A percentile compares a stretch with the other conserved stretches of the same genome.
These are phyloP conservation scores for Mentha longifolia DNA, from an alignment of 257 asterid species.

Conservation along the genomic window DNA sequence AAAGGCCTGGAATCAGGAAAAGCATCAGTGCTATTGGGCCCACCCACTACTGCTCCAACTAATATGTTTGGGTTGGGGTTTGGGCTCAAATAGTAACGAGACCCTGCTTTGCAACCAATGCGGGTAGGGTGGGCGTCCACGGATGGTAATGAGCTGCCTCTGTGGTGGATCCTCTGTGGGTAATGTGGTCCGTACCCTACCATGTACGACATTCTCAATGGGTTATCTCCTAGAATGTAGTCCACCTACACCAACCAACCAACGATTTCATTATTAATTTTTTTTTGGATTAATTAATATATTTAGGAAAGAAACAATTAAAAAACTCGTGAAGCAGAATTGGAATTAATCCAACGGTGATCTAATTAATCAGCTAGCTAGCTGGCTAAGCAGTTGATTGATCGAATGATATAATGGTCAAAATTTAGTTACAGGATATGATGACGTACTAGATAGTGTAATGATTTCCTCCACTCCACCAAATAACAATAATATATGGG, in stretches of 20 bases:
- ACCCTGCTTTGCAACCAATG: constrained; percentile 69
- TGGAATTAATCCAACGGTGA: neutral
- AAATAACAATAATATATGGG: too few species aligned
- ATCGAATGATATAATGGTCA: too few species aligned
- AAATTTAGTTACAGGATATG: too few species aligned
- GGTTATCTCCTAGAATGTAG: constrained; percentile 87
- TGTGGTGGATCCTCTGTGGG: constrained; percentile 79
- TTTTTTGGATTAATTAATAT: neutral
- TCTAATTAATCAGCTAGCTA: too few species aligned
- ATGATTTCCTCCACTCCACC: too few species aligned
- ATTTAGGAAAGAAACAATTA: neutral
- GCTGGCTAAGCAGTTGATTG: too few species aligned
- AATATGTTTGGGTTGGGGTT: constrained; percentile 70
- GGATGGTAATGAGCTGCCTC: constrained; percentile 78
- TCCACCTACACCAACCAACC: constrained; percentile 59
- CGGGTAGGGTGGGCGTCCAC: constrained; percentile 57
- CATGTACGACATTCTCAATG: constrained; percentile 82
- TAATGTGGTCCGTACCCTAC: constrained; percentile 78
- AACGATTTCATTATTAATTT: neutral
- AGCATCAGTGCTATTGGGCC: constrained; percentile 63
- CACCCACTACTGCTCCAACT: constrained; percentile 85
- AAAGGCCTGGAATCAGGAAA: constrained; percentile 81
- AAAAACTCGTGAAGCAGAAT: neutral
- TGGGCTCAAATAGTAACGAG: constrained; percentile 59
- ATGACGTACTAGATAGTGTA: too few species aligned